These are phyloP conservation scores for Herpotrichia juniperi DNA, from an alignment of 2,329 filamentous ascomycete genomes.

Conservation along the genomic window DNA sequence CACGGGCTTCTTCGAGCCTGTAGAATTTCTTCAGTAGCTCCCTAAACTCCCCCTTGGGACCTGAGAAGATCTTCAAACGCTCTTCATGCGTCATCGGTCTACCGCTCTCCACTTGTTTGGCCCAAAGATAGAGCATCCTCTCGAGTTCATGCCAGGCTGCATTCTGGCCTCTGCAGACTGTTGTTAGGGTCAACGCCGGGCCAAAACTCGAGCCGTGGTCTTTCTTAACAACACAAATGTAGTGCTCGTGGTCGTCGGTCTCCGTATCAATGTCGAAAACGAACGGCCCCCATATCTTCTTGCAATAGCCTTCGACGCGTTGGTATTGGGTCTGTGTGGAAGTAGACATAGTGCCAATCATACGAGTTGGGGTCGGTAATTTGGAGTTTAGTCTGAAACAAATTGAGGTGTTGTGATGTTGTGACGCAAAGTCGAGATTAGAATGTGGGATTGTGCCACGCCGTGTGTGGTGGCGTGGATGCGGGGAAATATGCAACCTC, in stretches of 20 bases:
- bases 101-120: constrained; percentile 13
- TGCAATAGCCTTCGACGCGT: constrained; percentile 12
- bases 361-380: no score
- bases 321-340: background rate
- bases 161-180: constrained; percentile 10
- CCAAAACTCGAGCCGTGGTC: constrained; percentile 15
- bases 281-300: constrained; percentile 20
- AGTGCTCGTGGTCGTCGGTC: constrained; percentile 16
- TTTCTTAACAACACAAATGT: constrained; percentile 1
- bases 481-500: no score
- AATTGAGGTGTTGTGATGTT: no score
- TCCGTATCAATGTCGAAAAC: constrained; percentile 21
- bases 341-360: no score
- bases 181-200: constrained; percentile 17
- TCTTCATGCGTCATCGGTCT: constrained; percentile 42
- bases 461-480: no score
- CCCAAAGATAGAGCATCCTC: constrained; percentile 17
- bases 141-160: constrained; percentile 20
- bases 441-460: no score
- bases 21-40: constrained; percentile 4
- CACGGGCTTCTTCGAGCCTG: no score
- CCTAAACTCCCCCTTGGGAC: constrained; percentile 4
- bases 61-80: constrained; percentile 13
- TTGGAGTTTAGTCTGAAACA: no score
- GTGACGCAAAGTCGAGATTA: no score